phyloP scores from a whole-genome alignment of 1,284 basidiomycete genomes.

The Apiotrichum laibachii region DNA sequence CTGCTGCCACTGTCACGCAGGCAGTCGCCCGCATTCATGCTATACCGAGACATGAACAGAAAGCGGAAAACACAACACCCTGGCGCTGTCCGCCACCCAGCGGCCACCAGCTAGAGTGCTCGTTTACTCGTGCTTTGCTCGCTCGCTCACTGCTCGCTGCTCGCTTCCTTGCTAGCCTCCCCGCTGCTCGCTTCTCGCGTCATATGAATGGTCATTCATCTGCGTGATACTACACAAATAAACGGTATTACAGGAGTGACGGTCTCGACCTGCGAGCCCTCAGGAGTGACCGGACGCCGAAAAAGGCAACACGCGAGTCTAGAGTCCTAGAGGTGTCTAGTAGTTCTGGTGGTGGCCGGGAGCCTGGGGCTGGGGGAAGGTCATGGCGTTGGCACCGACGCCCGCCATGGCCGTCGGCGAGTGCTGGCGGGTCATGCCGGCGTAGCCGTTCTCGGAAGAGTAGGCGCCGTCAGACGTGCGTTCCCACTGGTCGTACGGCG shows the following conservation, averaged over 20 bases:
- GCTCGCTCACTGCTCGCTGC: too few relatives aligned
- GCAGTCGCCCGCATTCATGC: too few relatives aligned
- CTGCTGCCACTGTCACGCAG: not conserved
- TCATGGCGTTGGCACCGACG: slow-evolving; percentile 7
- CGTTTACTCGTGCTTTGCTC: too few relatives aligned
- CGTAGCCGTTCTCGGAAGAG: slow-evolving; percentile 6
- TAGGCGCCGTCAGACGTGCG: slow-evolving; percentile 11
- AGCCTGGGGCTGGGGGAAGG: slow-evolving; percentile 6
- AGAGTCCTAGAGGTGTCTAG: not conserved
- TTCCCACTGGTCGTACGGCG: slow-evolving; percentile 18
- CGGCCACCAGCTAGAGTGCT: too few relatives aligned
- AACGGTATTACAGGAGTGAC: slow-evolving; percentile 1
- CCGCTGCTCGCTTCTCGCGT: too few relatives aligned
- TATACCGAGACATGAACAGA: too few relatives aligned
- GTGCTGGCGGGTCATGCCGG: slow-evolving; percentile 24
- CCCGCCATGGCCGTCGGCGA: slow-evolving; percentile 18
- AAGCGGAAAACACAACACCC: too few relatives aligned
- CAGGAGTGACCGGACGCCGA: not conserved
- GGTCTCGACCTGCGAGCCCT: slow-evolving; percentile 11
- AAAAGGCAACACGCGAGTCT: not conserved
- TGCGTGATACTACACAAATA: slow-evolving; percentile 6
- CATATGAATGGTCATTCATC: slow-evolving; percentile 8
- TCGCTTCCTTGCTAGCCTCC: too few relatives aligned
- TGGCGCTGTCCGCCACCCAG: too few relatives aligned
- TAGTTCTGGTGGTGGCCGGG: slow-evolving; percentile 6